Base-by-base conservation (phyloP, 805 yeast species). In the Candida michaelii region DNA sequence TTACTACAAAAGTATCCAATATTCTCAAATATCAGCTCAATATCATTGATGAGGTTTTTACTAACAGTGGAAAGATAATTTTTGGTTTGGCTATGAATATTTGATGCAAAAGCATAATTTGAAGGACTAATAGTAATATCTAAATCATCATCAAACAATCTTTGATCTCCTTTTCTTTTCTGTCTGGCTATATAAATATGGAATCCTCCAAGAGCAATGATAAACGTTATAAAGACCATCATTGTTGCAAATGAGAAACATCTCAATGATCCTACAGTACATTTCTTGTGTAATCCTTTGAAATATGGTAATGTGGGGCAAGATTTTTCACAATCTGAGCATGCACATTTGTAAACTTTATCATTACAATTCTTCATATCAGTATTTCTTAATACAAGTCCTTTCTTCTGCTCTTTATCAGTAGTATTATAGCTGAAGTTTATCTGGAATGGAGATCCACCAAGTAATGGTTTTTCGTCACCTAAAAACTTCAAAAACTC, bases 381-480 rank as follows among this genome's bases (percentile, higher is more conserved):
- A 52, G 74, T 61, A 30, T 50, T 18, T 40, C 62, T 45, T 39
- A 63, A 50, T 8, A 29, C 27, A 24, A 63, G 45, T 1, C 58
- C 63, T 17, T 25, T 35, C 4, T 50, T 39, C 2, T 13, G 25
- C 9, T 47, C 39, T 11, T 52, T 44, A 2, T 11, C 5, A 14
- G n/a, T n/a, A 3, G 48, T 7, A 1, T 67, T 66, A 66, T 80
- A 87, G 2, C 69, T 64, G 60, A 80, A 89, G 58, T 89, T 84
- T 47, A 91, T 90, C 60, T 91, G 98, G 59, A 91, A 89, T 0
- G 97, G 97, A 0, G 96, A 88, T 0, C 99, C 99, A 0, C 98
- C 97, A 3, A 91, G 69, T 53, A 88, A 51, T 0, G 98, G 98
- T 60, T 91, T 90, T 53, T 89, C 95, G 59, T 91, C 98, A 10